Conservation (phyloP, 2,329 filamentous ascomycete genomes). For the Neonectria neomacrospora region DNA sequence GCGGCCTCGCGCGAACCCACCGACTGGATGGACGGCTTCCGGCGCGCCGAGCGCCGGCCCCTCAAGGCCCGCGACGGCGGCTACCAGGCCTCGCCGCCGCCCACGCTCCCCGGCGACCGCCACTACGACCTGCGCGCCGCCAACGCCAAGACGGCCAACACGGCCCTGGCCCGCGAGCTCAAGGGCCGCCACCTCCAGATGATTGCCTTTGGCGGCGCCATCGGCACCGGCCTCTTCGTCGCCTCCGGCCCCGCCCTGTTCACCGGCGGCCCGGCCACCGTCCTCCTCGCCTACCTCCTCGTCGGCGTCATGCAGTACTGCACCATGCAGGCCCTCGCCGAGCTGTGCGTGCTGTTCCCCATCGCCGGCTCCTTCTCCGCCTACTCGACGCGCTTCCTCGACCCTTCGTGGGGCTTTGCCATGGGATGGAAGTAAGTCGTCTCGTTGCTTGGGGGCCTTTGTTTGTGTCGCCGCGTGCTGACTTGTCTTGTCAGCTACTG, state of each 20-base stretch:
- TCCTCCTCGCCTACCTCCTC: conserved; percentile 79
- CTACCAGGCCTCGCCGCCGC: conserved; percentile 31
- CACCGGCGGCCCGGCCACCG: conserved; percentile 80
- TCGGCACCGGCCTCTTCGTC: conserved; percentile 89
- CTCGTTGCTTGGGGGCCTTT: not conserved
- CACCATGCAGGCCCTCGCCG: conserved; percentile 90
- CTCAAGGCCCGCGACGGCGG: conserved; percentile 39
- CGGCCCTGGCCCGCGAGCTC: conserved; percentile 78
- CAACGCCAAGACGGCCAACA: conserved; percentile 79
- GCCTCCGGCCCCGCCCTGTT: conserved; percentile 79
- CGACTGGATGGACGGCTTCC: conserved; percentile 31
- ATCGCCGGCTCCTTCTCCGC: conserved; percentile 92
- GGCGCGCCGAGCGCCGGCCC: conserved; percentile 26
- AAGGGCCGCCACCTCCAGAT: conserved; percentile 92
- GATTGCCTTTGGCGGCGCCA: conserved; percentile 96
- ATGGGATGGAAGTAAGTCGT: conserved; percentile 88
- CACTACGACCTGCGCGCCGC: conserved; percentile 67
- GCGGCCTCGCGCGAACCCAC: not conserved
- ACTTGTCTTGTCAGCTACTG: conserved; percentile 69
- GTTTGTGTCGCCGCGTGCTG: not conserved
- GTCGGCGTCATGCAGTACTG: conserved; percentile 91
- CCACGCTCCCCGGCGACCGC: conserved; percentile 49
- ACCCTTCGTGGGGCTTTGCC: conserved; percentile 93
- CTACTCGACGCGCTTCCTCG: conserved; percentile 92
- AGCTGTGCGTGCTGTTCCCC: conserved; percentile 90